These are phyloP conservation scores for Sporothrix euskadiensis DNA, from an alignment of 2,329 filamentous ascomycete species.

Conservation along the genomic window DNA sequence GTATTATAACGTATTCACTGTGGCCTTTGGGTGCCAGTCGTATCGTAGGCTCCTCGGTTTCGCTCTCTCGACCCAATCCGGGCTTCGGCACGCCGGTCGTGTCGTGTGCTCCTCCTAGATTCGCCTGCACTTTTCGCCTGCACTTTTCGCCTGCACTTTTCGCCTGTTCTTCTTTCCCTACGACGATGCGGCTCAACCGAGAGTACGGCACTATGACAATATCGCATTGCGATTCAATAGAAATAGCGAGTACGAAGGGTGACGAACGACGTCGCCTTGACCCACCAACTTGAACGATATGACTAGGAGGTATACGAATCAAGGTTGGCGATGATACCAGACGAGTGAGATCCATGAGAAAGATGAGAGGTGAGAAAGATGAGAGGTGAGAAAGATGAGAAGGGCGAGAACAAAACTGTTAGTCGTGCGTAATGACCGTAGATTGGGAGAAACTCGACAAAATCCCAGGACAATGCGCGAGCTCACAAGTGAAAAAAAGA, in stretches of 20 bases:
- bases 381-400: neutral
- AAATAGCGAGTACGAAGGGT: no score
- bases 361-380: neutral
- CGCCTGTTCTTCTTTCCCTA: neutral
- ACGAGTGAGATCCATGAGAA: neutral
- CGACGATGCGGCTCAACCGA: neutral
- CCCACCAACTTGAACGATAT: no score
- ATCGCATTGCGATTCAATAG: no score
- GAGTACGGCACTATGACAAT: neutral
- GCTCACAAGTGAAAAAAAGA: neutral
- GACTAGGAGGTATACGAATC: neutral
- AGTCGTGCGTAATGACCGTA: no score
- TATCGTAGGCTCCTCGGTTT: neutral
- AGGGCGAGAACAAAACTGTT: no score
- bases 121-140: neutral
- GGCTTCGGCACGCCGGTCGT: conserved; percentile 4
- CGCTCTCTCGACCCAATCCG: neutral
- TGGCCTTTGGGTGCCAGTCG: neutral
- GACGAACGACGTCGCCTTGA: no score
- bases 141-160: neutral
- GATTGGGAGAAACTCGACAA: no score
- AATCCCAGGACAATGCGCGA: no score
- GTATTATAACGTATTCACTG: no score
- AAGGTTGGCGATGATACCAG: conserved; percentile 1
- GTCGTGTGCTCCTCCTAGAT: neutral